A percentile compares a stretch with the other conserved stretches of the same genome.
These are phyloP conservation scores for Bimuria novae-zelandiae DNA, from an alignment of 2,329 filamentous ascomycete species.

Conservation along the genomic window DNA sequence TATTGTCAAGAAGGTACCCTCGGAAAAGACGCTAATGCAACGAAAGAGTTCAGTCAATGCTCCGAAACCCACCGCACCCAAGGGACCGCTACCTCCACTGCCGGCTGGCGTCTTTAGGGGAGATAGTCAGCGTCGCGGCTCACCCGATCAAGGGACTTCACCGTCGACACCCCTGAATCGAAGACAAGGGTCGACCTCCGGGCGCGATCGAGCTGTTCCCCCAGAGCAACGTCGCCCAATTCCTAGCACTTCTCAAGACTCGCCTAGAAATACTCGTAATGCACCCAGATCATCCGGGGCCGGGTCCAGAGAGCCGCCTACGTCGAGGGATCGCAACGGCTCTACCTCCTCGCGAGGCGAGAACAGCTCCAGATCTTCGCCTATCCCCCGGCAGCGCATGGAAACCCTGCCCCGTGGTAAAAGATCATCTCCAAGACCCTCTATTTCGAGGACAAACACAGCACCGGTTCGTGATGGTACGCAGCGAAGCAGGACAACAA, in stretches of 20 bases:
- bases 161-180: neutral
- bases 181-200: neutral
- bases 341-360: neutral
- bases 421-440: slow-evolving; percentile 10
- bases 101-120: neutral
- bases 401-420: neutral
- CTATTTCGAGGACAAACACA: slow-evolving; percentile 12
- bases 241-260: neutral
- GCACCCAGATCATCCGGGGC: neutral
- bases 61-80: neutral
- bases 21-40: neutral
- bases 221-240: neutral
- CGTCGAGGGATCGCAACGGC: neutral
- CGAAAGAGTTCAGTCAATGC: neutral
- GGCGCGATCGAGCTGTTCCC: neutral
- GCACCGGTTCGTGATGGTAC: neutral
- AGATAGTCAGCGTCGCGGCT: neutral
- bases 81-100: neutral
- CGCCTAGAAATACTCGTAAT: neutral
- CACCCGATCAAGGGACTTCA: neutral
- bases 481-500: slow-evolving; percentile 28
- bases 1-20: neutral
- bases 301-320: neutral
- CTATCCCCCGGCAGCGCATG: neutral
- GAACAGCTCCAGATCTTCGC: slow-evolving; percentile 4